A percentile compares a stretch with the other conserved stretches of the same genome.
Evolutionary conservation across 2,329 filamentous ascomycete species (phyloP).

Genomic region (Scedosporium aurantiacum): DNA sequence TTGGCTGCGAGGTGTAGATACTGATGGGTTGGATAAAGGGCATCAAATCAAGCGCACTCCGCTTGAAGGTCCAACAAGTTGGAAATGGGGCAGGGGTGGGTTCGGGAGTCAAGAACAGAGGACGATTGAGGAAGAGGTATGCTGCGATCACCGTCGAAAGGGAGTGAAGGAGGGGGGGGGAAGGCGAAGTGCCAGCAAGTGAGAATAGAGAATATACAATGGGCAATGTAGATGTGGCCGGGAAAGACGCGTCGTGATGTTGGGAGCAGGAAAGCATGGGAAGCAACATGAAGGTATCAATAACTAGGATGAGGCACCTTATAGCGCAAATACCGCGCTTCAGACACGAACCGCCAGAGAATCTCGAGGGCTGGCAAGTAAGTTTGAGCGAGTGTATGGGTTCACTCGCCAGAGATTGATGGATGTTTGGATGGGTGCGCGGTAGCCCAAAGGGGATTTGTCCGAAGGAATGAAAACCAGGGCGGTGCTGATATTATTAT

Average conservation of each 20-base stretch:
- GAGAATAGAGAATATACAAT: no score
- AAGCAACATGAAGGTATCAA: not conserved
- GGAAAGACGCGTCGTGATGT: no score
- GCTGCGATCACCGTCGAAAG: not conserved
- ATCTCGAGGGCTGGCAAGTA: not conserved
- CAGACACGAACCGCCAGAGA: not conserved
- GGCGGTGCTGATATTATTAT: not conserved
- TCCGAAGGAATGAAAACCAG: not conserved
- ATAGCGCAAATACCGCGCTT: not conserved
- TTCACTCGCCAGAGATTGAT: not conserved
- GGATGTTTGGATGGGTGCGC: not conserved
- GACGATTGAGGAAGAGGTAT: not conserved
- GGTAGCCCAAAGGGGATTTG: not conserved
- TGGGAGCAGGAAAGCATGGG: not conserved
- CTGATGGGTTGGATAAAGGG: not conserved
- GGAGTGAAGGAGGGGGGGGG: not conserved
- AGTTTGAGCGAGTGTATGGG: no score
- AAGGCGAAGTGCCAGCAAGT: not conserved
- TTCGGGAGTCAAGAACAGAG: not conserved
- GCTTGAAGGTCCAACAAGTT: not conserved
- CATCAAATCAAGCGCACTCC: not conserved
- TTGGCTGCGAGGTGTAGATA: not conserved
- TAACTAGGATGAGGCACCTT: constrained; percentile 4
- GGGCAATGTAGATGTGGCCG: no score
- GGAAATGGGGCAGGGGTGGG: not conserved